A percentile compares a stretch with the other conserved stretches of the same genome.
Evolutionary conservation across 192 early-diverging fungal genomes (phyloP).

Genomic region (Rhizophlyctis rosea): DNA sequence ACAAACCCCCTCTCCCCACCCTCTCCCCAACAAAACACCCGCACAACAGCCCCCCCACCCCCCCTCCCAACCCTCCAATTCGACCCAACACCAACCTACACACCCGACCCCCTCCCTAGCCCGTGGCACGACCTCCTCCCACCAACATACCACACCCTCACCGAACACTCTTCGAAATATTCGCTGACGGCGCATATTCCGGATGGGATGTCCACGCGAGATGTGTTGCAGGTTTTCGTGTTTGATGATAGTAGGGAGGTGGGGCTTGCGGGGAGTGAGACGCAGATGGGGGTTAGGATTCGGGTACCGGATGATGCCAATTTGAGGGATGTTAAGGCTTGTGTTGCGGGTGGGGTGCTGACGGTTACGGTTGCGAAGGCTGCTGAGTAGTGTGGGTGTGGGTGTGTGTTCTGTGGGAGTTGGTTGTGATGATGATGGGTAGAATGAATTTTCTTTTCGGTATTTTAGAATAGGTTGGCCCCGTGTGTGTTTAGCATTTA

Average conservation of each 20-base stretch:
- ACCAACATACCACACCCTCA: conserved; percentile 18
- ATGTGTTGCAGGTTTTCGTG: conserved; percentile 24
- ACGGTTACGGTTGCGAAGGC: conserved; percentile 16
- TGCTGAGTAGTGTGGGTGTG: too few relatives aligned
- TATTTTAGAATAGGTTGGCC: too few relatives aligned
- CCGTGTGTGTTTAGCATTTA: too few relatives aligned
- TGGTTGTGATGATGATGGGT: too few relatives aligned
- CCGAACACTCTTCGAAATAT: conserved; percentile 1
- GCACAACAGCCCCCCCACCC: not conserved
- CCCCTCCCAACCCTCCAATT: too few relatives aligned
- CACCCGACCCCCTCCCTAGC: not conserved
- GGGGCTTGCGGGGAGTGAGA: conserved; percentile 11
- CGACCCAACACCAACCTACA: conserved; percentile 20
- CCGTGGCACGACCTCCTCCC: conserved; percentile 12
- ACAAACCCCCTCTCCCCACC: too few relatives aligned
- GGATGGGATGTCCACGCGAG: not conserved
- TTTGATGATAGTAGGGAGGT: conserved; percentile 24
- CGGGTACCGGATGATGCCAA: conserved; percentile 16
- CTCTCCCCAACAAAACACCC: too few relatives aligned
- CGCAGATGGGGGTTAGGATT: conserved; percentile 22
- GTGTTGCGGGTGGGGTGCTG: conserved; percentile 6
- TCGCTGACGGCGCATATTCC: conserved; percentile 8
- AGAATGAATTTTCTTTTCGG: too few relatives aligned
- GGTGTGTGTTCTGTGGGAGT: too few relatives aligned
- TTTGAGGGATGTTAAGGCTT: conserved; percentile 14